These are phyloP conservation scores for Tricholoma bakamatsutake DNA, from an alignment of 768 basidiomycete genomes.

Conservation along the genomic window DNA sequence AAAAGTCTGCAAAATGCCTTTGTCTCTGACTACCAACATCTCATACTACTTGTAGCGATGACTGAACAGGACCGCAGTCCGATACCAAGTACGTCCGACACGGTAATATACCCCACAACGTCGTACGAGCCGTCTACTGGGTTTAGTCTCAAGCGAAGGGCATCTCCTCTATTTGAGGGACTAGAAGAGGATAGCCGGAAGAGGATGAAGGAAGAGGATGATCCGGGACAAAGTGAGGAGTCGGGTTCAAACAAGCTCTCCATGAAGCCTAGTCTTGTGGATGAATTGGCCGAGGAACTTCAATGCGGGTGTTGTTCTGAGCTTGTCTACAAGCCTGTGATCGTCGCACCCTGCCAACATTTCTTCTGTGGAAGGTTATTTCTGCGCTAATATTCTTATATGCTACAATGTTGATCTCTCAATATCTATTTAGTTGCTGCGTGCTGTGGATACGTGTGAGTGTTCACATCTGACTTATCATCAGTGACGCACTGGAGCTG, in stretches of 20 bases:
- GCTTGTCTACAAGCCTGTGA: constrained; percentile 74
- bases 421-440: constrained; percentile 51
- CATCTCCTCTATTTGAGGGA: constrained; percentile 53
- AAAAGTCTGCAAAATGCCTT: constrained; percentile 12
- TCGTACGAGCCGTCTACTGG: constrained; percentile 9
- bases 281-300: constrained; percentile 66
- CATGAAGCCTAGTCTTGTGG: constrained; percentile 34
- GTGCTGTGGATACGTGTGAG: constrained; percentile 80
- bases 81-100: constrained; percentile 13
- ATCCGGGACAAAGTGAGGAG: constrained; percentile 3
- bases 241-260: constrained; percentile 5
- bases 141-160: constrained; percentile 49
- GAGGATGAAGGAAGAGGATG: constrained; percentile 45
- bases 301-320: constrained; percentile 85
- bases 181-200: constrained; percentile 48
- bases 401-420: constrained; percentile 1
- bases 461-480: constrained; percentile 18
- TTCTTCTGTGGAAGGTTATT: constrained; percentile 85
- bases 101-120: constrained; percentile 11
- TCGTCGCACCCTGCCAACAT: constrained; percentile 83
- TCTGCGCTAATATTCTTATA: neutral
- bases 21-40: constrained; percentile 14
- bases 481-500: neutral
- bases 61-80: constrained; percentile 7
- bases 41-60: constrained; percentile 9